Evolutionary conservation across 495 filamentous ascomycete species (phyloP).

Genomic region (Podospora bellae-mahoneyi): DNA sequence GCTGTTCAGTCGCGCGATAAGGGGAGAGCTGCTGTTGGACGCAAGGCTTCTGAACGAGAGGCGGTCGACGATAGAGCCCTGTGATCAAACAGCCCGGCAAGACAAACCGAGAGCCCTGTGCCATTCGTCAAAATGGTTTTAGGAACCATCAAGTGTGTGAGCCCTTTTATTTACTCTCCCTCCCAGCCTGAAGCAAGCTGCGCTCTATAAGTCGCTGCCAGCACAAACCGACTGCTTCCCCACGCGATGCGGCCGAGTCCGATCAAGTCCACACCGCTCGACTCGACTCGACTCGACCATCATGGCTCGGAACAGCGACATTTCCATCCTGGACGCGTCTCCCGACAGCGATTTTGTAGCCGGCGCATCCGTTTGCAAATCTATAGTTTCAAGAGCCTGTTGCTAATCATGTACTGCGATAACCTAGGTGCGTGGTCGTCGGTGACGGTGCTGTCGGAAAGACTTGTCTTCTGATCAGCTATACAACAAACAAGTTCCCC

Average conservation of each 20-base stretch:
- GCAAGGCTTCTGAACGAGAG: slow-evolving; percentile 19
- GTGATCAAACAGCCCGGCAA: slow-evolving; percentile 23
- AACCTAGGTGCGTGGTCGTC: slow-evolving; percentile 86
- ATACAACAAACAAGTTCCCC: slow-evolving; percentile 99
- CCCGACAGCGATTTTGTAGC: slow-evolving; percentile 7
- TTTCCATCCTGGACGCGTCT: neutral
- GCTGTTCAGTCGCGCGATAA: slow-evolving; percentile 27
- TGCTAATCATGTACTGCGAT: slow-evolving; percentile 22
- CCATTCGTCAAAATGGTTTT: slow-evolving; percentile 62
- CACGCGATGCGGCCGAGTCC: slow-evolving; percentile 5
- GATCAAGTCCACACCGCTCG: slow-evolving; percentile 7
- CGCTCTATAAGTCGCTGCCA: slow-evolving; percentile 7
- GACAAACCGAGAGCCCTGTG: slow-evolving; percentile 30
- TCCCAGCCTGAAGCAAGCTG: neutral
- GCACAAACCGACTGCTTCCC: neutral
- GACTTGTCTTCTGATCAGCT: slow-evolving; percentile 97
- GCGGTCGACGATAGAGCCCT: slow-evolving; percentile 14
- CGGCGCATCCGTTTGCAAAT: slow-evolving; percentile 20
- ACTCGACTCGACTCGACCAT: neutral
- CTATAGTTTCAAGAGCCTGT: neutral
- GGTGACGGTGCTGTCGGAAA: slow-evolving; percentile 99
- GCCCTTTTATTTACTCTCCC: slow-evolving; percentile 19
- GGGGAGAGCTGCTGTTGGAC: slow-evolving; percentile 24
- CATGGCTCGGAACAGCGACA: neutral
- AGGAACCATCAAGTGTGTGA: slow-evolving; percentile 77